Conservation (phyloP, 2,329 filamentous ascomycete genomes). For the Ophiocordyceps robertsii region DNA sequence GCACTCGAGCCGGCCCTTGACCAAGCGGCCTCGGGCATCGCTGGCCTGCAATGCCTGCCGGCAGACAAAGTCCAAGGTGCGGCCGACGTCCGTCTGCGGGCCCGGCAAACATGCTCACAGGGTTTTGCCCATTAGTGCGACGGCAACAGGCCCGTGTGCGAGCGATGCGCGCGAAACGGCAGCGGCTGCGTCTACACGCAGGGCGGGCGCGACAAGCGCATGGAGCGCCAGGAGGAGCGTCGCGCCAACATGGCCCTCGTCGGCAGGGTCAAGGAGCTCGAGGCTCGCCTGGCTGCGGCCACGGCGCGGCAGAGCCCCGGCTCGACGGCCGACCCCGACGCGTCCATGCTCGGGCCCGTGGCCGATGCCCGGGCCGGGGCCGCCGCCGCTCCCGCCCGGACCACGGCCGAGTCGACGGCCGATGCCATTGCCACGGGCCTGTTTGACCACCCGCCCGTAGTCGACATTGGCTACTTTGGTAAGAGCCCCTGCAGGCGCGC, state of each 20-base stretch:
- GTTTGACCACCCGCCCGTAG: conserved; percentile 13
- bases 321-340: background rate
- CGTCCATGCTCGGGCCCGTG: background rate
- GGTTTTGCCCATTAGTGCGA: no score
- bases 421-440: conserved; percentile 14
- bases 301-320: background rate
- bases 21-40: conserved; percentile 9
- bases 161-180: conserved; percentile 6
- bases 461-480: conserved; percentile 15
- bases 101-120: no score
- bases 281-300: conserved; percentile 6
- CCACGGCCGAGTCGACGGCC: conserved; percentile 9
- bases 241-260: conserved; percentile 7
- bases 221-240: conserved; percentile 10
- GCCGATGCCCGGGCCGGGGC: background rate
- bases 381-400: conserved; percentile 1
- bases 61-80: conserved; percentile 12
- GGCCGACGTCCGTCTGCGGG: no score
- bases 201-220: conserved; percentile 10
- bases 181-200: conserved; percentile 9
- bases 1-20: conserved; percentile 6
- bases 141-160: conserved; percentile 8
- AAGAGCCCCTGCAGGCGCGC: background rate
- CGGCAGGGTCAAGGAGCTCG: conserved; percentile 9
- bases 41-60: conserved; percentile 10